Evolutionary conservation across 164 flowering plant species (phyloP).

Genomic region (Magnolia kwangsiensis): DNA sequence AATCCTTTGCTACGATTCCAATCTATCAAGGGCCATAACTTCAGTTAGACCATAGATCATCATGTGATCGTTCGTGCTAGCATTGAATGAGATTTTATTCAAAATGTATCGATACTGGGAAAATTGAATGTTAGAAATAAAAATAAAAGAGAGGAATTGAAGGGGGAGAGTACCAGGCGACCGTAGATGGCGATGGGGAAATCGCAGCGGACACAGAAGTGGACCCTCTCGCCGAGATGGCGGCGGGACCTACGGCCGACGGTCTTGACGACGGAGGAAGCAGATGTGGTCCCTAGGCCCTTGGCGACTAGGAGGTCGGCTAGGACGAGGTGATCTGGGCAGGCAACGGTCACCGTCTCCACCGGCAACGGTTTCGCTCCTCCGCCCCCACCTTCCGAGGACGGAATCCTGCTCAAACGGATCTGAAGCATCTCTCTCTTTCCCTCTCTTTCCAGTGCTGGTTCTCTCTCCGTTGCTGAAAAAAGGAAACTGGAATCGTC

Average conservation of each 20-base stretch:
- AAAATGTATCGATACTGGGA: background rate
- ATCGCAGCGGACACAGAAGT: conserved; percentile 97
- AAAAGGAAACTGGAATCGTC: no score
- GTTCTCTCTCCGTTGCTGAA: background rate
- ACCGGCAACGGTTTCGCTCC: conserved; percentile 35
- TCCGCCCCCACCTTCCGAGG: conserved; percentile 40
- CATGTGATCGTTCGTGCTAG: no score
- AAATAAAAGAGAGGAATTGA: background rate
- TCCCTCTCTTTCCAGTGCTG: background rate
- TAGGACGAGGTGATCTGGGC: conserved; percentile 88
- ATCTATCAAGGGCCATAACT: no score
- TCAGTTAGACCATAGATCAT: no score
- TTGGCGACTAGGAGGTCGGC: conserved; percentile 97
- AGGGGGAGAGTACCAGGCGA: conserved; percentile 57
- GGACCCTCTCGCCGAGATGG: conserved; percentile 84
- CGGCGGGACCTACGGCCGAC: conserved; percentile 91
- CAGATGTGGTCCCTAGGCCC: conserved; percentile 54
- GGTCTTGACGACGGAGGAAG: conserved; percentile 60
- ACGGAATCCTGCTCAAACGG: conserved; percentile 48
- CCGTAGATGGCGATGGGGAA: conserved; percentile 94
- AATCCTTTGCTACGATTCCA: no score
- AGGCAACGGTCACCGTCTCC: conserved; percentile 86
- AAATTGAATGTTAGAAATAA: background rate
- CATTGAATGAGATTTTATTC: no score
- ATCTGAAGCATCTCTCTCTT: conserved; percentile 75